Evolutionary conservation across 2,329 filamentous ascomycete species (phyloP), one percentile per base, ranked within the genome.

Genomic region (Penicillium sp.): DNA sequence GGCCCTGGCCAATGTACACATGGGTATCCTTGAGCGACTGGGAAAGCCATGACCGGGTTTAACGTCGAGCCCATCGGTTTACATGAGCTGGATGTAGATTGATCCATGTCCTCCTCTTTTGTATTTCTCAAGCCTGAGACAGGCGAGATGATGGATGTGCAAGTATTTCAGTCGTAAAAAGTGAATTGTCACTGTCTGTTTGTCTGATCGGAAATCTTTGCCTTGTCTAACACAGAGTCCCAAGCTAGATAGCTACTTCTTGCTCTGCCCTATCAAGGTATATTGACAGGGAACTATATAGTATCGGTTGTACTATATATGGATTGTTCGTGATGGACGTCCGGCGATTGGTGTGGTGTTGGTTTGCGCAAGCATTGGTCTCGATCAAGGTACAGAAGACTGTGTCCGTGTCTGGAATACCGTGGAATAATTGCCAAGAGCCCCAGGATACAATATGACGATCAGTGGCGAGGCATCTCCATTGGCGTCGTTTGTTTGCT

Each of bases 191-290:
- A 62, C 62, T 64, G 62, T 63, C 59, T 60, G 54, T 60, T 58
- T 57, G 62, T 63, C 58, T 64, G 64, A 60, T 58, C 61, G 61
- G 64, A 60, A 60, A 64, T 59, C 61, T 65, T 55, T 73, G 74
- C 71, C 47, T 75, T 84, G 81, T 86, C 84, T 85, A 87, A 88
- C 83, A 83, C 83, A 83, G 80, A 83, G 67, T 72, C 72, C 72
- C 80, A 81, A 82, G 81, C 83, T 87, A 87, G 81, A 80, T 63
- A 60, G 67, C 67, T 72, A 77, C 69, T 72, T 75, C 75, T 71
- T 75, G 76, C 64, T 76, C 76, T 77, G 80, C 76, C 80, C 80
- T 84, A 83, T 81, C 75, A 82, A 82, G 77, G 81, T 80, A 79
- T 82, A 80, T 82, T 79, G 79, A 82, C 77, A 82, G 77, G 76